These are phyloP conservation scores for Leptomonas pyrrhocoris DNA, from an alignment of 208 protist genomes.

Conservation along the genomic window DNA sequence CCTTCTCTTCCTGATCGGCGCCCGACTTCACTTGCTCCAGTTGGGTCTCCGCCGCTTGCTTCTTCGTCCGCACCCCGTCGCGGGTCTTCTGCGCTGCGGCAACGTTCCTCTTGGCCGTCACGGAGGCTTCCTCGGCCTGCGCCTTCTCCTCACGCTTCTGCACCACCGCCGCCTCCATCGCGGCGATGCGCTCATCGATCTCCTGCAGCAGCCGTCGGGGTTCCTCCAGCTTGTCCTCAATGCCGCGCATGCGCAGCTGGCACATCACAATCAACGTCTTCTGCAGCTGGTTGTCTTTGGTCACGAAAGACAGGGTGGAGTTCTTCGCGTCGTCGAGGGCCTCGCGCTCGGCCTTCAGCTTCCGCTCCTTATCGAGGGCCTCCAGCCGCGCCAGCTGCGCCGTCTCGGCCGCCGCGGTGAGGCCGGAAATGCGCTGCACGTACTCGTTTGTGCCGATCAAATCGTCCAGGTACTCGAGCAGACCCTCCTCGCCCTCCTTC, in stretches of 20 bases:
- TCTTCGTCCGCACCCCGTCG: slow-evolving; percentile 61
- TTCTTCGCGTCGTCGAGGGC: slow-evolving; percentile 94
- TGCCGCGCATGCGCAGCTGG: slow-evolving; percentile 85
- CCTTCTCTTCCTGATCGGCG: slow-evolving; percentile 67
- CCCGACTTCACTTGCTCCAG: slow-evolving; percentile 77
- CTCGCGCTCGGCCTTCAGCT: slow-evolving; percentile 94
- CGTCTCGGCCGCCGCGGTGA: slow-evolving; percentile 82
- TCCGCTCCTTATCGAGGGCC: slow-evolving; percentile 93
- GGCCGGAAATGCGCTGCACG: slow-evolving; percentile 91
- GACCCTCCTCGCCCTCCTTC: slow-evolving; percentile 96
- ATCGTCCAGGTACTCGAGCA: slow-evolving; percentile 99
- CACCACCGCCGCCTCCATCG: slow-evolving; percentile 61
- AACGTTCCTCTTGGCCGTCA: slow-evolving; percentile 69
- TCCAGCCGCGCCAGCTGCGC: slow-evolving; percentile 93
- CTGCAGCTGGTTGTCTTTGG: slow-evolving; percentile 93
- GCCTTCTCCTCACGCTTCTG: slow-evolving; percentile 43
- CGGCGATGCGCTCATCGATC: slow-evolving; percentile 69
- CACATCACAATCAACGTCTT: slow-evolving; percentile 91
- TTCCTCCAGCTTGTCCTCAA: slow-evolving; percentile 82
- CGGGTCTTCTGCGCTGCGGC: slow-evolving; percentile 59
- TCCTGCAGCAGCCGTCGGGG: slow-evolving; percentile 62
- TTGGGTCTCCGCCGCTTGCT: slow-evolving; percentile 68
- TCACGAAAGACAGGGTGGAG: slow-evolving; percentile 94
- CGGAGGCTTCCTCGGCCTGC: slow-evolving; percentile 51
- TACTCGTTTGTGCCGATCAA: slow-evolving; percentile 98